Percentiles rank a stretch among this genome's conserved stretches.
These are phyloP conservation scores for Inosperma sp. DNA, from an alignment of 768 basidiomycete species.

Conservation along the genomic window DNA sequence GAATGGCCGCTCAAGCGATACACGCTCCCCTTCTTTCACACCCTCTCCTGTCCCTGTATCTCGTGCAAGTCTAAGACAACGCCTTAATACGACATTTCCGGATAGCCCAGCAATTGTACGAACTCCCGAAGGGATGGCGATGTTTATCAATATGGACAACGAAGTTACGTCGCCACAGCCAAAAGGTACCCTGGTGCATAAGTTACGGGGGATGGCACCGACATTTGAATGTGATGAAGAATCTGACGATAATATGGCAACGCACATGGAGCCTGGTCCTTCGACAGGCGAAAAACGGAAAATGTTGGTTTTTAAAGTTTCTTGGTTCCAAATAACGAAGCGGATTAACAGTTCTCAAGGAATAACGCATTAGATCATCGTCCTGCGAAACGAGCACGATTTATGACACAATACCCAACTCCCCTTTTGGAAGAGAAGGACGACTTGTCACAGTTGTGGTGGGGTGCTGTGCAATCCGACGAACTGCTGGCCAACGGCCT, in stretches of 20 bases:
- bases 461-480: slow-evolving; percentile 65
- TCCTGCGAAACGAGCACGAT: slow-evolving; percentile 60
- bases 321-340: not conserved
- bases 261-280: slow-evolving; percentile 27
- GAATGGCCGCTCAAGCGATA: slow-evolving; percentile 39
- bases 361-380: slow-evolving; percentile 39
- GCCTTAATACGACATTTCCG: slow-evolving; percentile 49
- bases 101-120: slow-evolving; percentile 68
- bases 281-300: slow-evolving; percentile 62
- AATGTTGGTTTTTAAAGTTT: slow-evolving; percentile 33
- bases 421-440: slow-evolving; percentile 37
- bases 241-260: slow-evolving; percentile 23
- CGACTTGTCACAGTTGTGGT: slow-evolving; percentile 61
- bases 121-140: slow-evolving; percentile 68
- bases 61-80: slow-evolving; percentile 22
- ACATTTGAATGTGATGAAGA: slow-evolving; percentile 34
- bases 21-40: slow-evolving; percentile 35
- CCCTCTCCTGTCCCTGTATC: slow-evolving; percentile 25
- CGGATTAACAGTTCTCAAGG: slow-evolving; percentile 16
- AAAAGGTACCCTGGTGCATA: slow-evolving; percentile 22
- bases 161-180: slow-evolving; percentile 35
- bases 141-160: slow-evolving; percentile 56
- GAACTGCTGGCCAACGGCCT: slow-evolving; percentile 59
- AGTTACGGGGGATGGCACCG: slow-evolving; percentile 35
- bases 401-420: slow-evolving; percentile 37